These are phyloP conservation scores for Cystofilobasidium capitatum DNA, from an alignment of 768 basidiomycete genomes.

Conservation along the genomic window DNA sequence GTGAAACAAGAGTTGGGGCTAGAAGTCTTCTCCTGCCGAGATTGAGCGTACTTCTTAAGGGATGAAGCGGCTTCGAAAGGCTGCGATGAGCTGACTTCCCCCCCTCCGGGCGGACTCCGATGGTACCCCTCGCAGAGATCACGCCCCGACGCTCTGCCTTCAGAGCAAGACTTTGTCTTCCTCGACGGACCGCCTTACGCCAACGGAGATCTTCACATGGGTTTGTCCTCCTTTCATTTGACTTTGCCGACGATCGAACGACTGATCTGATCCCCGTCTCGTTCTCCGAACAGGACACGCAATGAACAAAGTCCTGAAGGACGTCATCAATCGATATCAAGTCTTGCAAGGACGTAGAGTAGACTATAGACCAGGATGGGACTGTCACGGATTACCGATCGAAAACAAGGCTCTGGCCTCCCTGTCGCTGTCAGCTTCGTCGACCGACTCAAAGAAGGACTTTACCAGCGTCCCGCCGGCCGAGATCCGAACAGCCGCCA, in stretches of 20 bases:
- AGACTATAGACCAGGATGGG: constrained; percentile 90
- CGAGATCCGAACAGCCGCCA: constrained; percentile 60
- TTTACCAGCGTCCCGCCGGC: constrained; percentile 50
- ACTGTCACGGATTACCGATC: constrained; percentile 94
- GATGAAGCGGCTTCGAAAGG: too few relatives aligned
- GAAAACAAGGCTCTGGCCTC: constrained; percentile 83
- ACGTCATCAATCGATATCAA: constrained; percentile 84
- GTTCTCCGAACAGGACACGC: constrained; percentile 61
- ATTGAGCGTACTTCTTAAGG: too few relatives aligned
- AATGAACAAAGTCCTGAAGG: constrained; percentile 90
- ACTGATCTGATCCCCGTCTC: background rate
- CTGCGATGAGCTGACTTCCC: too few relatives aligned
- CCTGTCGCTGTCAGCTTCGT: constrained; percentile 37
- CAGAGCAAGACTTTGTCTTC: constrained; percentile 54
- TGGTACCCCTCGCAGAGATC: too few relatives aligned
- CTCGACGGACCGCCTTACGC: constrained; percentile 98
- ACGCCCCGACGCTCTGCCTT: background rate
- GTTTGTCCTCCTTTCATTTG: constrained; percentile 41
- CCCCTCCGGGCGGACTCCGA: too few relatives aligned
- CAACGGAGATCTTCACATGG: constrained; percentile 91
- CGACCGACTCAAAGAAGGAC: constrained; percentile 36
- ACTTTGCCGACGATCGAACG: background rate
- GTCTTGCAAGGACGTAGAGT: constrained; percentile 66
- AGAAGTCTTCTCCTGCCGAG: too few relatives aligned
- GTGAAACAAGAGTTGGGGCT: too few relatives aligned